Percentiles rank a stretch among this genome's conserved stretches.
Conservation (phyloP, 2,329 filamentous ascomycete genomes). For the Grosmannia clavigera region DNA sequence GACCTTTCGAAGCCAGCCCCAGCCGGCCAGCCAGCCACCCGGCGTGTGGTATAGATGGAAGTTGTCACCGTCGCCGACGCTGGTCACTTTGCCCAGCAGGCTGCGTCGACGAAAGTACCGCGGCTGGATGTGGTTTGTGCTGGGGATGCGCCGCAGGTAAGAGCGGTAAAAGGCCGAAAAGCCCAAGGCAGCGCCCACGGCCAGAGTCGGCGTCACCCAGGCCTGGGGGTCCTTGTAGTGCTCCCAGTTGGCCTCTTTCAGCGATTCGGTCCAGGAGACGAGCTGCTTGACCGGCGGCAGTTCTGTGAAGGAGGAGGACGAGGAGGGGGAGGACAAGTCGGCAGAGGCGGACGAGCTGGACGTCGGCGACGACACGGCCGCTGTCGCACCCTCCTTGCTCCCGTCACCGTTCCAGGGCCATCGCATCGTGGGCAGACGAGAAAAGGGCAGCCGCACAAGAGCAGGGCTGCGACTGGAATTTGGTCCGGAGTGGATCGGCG, state of each 20-base stretch:
- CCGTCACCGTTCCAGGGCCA: conserved; percentile 7
- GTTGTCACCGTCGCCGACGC: conserved; percentile 92
- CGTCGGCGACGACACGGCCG: not conserved
- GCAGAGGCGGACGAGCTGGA: not conserved
- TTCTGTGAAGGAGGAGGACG: not conserved
- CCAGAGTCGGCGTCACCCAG: conserved; percentile 39
- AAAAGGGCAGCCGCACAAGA: not conserved
- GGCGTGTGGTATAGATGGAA: conserved; percentile 93
- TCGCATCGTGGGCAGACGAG: conserved; percentile 6
- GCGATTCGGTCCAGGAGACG: conserved; percentile 25
- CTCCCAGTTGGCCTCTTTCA: conserved; percentile 38
- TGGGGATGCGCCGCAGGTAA: conserved; percentile 76
- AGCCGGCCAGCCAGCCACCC: conserved; percentile 74
- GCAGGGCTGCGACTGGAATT: not conserved
- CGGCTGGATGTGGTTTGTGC: conserved; percentile 61
- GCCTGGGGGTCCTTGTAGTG: conserved; percentile 42
- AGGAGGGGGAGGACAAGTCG: not conserved
- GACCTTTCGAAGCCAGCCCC: conserved; percentile 79
- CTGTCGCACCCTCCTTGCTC: conserved; percentile 1
- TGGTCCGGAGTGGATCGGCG: conserved; percentile 1
- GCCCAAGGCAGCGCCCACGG: conserved; percentile 42
- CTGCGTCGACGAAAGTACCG: conserved; percentile 62
- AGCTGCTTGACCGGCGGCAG: not conserved
- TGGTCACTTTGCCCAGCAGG: conserved; percentile 76
- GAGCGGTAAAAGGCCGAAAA: conserved; percentile 53